Evolutionary conservation across 805 yeast genomes (phyloP), one percentile per base, ranked within the genome.

Genomic region (Sugiyamaella smithiae): DNA sequence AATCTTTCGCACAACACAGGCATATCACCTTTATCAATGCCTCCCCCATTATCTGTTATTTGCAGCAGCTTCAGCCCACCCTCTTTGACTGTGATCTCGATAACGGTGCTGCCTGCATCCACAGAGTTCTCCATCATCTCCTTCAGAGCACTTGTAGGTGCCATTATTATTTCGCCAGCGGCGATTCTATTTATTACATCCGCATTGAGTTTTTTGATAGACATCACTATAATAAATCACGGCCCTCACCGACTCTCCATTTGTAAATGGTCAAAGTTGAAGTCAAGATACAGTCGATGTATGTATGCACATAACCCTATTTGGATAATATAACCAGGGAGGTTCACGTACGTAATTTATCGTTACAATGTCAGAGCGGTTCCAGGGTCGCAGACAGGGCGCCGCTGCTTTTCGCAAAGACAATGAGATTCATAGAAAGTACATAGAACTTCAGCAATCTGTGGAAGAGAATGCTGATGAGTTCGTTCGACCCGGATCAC

Each of bases 151-250:
- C 91, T 93, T 4, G 91, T 85, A 0, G 99, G 98, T 3, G 90
- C 91, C 23, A 90, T 77, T 49, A 93, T 87, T 67, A 93, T 88
- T 68, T 93, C 98, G 0, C 99, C 99, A 1, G 99, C 99, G 0
- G 99, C 99, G 23, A 93, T 93, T 53, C 84, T 78, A 64, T 89
- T 90, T 43, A 93, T 86, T 17, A 90, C 97, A 2, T 79, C 64
- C 12, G 70, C 70, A 40, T 84, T 93, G 20, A 91, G 74, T 14
- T 78, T 69, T 67, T 70, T 49, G 19, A 50, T 50, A 24, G 16
- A 6, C 42, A 26, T 46, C 17, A 4, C 25, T 4, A 14, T n/a
- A n/a, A n/a, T n/a, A n/a, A n/a, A n/a, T n/a, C n/a, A n/a, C n/a
- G n/a, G n/a, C n/a, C n/a, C n/a, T n/a, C n/a, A n/a, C n/a, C n/a